Evolutionary conservation across 2,329 filamentous ascomycete species (phyloP).

Genomic region (Trichoderma sp.): DNA sequence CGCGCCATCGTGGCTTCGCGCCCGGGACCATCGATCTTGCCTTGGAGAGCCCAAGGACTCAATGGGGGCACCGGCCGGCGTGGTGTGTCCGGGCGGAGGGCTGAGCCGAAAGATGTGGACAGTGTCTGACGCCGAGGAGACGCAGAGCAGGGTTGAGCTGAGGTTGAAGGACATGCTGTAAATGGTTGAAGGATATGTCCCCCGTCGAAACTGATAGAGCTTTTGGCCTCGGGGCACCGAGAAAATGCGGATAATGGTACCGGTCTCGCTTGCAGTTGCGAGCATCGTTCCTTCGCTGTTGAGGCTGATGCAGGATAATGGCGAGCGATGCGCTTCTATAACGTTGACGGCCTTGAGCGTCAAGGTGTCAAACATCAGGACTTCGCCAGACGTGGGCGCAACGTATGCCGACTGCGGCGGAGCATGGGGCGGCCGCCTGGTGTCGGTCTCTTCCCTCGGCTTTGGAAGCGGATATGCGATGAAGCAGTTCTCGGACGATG

Average conservation of each 20-base stretch:
- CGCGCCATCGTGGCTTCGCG: conserved; percentile 54
- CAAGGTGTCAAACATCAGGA: conserved; percentile 87
- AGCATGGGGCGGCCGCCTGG: conserved; percentile 73
- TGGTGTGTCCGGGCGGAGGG: conserved; percentile 47
- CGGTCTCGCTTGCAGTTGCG: conserved; percentile 94
- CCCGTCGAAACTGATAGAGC: conserved; percentile 91
- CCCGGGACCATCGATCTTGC: conserved; percentile 56
- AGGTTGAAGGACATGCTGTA: conserved; percentile 99
- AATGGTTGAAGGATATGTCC: conserved; percentile 92
- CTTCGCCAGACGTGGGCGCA: conserved; percentile 83
- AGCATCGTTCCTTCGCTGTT: conserved; percentile 91
- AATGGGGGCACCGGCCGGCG: conserved; percentile 42
- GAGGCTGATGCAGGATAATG: conserved; percentile 84
- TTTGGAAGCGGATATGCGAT: conserved; percentile 90
- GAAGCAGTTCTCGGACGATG: conserved; percentile 94
- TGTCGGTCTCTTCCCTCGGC: conserved; percentile 61
- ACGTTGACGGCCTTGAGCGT: conserved; percentile 93
- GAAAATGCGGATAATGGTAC: conserved; percentile 96
- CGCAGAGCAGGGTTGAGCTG: conserved; percentile 87
- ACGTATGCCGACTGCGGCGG: conserved; percentile 79
- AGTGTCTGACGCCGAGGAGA: conserved; percentile 94
- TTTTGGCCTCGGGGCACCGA: conserved; percentile 88
- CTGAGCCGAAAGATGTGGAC: conserved; percentile 91
- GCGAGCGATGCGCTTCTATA: conserved; percentile 90
- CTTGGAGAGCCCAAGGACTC: conserved; percentile 47